Evolutionary conservation across 768 basidiomycete genomes (phyloP).

Genomic region (Mycena maculata): DNA sequence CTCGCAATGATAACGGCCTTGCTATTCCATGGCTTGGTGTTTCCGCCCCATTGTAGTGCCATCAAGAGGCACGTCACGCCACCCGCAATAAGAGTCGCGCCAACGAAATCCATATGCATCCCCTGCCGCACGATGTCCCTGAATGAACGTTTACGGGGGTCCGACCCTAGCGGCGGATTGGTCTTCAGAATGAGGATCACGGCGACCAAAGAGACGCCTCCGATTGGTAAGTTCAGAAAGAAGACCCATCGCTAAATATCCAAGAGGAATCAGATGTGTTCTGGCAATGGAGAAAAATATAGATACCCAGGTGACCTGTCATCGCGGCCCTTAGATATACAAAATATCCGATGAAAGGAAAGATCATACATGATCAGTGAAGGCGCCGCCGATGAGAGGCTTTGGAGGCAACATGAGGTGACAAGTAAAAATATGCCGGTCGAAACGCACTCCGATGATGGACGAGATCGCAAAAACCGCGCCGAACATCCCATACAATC

Average conservation of each 20-base stretch:
- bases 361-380: slow-evolving; percentile 26
- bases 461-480: slow-evolving; percentile 26
- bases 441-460: not conserved
- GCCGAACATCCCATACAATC: slow-evolving; percentile 53
- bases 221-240: not conserved
- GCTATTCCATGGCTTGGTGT: slow-evolving; percentile 53
- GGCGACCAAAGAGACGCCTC: slow-evolving; percentile 32
- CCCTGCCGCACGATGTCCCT: slow-evolving; percentile 29
- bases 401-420: slow-evolving; percentile 19
- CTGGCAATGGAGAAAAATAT: not conserved
- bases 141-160: slow-evolving; percentile 12
- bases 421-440: no score
- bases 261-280: no score
- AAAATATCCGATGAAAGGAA: not conserved
- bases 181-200: slow-evolving; percentile 29
- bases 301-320: slow-evolving; percentile 8
- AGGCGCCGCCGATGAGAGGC: slow-evolving; percentile 42
- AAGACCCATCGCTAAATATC: no score
- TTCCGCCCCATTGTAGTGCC: slow-evolving; percentile 59
- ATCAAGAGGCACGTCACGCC: slow-evolving; percentile 52
- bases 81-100: slow-evolving; percentile 48
- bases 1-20: slow-evolving; percentile 30
- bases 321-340: no score
- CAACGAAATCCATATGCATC: slow-evolving; percentile 34
- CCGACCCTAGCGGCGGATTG: slow-evolving; percentile 27